Base-by-base conservation (phyloP, 257 asterid species). In the Penstemon davidsonii region DNA sequence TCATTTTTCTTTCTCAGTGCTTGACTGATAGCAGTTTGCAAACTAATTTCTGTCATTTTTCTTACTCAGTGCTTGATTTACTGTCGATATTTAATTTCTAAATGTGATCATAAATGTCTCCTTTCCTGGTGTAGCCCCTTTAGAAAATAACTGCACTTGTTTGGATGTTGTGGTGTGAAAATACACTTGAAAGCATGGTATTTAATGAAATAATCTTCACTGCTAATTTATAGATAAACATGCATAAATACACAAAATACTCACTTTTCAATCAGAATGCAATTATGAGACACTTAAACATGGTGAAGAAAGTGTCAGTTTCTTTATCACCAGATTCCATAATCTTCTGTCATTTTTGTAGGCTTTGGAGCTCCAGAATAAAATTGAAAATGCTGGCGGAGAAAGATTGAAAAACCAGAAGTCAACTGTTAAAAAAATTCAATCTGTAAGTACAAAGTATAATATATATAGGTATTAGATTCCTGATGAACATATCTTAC, bases 351-450 rank as follows among this genome's bases (percentile, higher is more conserved):
- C 65, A 33, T 3, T 64, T 66, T 70, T 73, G 65, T 73, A 94
- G 97, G 96, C 92, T 55, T 62, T 68, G 64, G 91, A 84, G 79
- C 96, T 94, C 75, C 99, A 94, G 84, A 84, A 73, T 40, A 91
- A 86, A 79, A 86, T 94, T 12, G 99, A 94, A 83, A 91, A 88
- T 82, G 99, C 97, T 42, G 99, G 99, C 43, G 99, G 99, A 13
- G 97, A 85, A 73, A 84, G 74, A 51, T 64, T 94, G 85, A 86
- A 79, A 81, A 83, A 64, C 55, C 96, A 91, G 65, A 91, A 88
- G 82, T 78, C 91, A 33, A 83, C 61, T 62, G 96, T 91, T 66
- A 62, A 71, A 73, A 83, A 79, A 78, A 83, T 94, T 69, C 95
- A 94, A 66, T 78, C 95, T 69, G 99, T 93, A 79, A 88, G 99